Conservation (phyloP, 345 rosid species). For the Heritiera littoralis region DNA sequence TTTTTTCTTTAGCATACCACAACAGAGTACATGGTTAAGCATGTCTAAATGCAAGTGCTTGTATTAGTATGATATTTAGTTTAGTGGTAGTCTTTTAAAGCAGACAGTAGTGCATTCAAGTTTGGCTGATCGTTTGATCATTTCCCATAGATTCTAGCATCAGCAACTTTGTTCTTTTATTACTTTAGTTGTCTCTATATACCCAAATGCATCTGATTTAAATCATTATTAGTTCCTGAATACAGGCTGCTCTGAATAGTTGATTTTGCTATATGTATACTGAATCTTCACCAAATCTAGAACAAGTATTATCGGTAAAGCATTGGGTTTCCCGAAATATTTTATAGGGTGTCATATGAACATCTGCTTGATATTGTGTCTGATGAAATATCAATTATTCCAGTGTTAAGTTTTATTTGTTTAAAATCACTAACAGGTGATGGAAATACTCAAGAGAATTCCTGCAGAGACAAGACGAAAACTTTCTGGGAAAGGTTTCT, state of each 20-base stretch:
- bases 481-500: slow-evolving; percentile 75
- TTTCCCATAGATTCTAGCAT: neutral
- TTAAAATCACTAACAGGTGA: slow-evolving; percentile 44
- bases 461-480: slow-evolving; percentile 66
- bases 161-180: neutral
- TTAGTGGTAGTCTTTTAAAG: neutral
- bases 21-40: neutral
- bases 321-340: neutral
- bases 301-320: neutral
- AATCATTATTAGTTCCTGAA: slow-evolving; percentile 4
- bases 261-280: neutral
- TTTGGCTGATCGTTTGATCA: neutral
- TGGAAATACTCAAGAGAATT: slow-evolving; percentile 75
- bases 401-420: slow-evolving; percentile 16
- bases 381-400: slow-evolving; percentile 5
- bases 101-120: neutral
- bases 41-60: neutral
- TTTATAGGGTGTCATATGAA: slow-evolving; percentile 5
- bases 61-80: neutral
- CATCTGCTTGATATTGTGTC: neutral
- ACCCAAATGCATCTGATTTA: neutral
- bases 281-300: neutral
- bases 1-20: neutral
- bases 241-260: neutral
- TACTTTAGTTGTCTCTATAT: neutral